These are phyloP conservation scores for Lathyrus sativus DNA, from an alignment of 306 rosid genomes.

Conservation along the genomic window DNA sequence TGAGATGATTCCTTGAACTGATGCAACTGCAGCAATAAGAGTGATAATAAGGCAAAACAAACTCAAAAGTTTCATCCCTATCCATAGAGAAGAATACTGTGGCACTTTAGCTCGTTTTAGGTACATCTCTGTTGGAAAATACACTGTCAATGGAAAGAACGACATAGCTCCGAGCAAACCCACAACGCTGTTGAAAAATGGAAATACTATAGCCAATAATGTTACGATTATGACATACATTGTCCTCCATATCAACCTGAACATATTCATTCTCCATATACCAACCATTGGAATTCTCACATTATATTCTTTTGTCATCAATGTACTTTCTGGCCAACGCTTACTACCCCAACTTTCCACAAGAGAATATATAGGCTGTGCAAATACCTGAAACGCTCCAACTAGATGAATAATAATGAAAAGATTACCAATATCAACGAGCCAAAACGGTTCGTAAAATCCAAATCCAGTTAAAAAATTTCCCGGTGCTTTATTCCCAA, in stretches of 20 bases:
- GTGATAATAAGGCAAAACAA: background rate
- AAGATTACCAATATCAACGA: slow-evolving; percentile 47
- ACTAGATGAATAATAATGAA: slow-evolving; percentile 50
- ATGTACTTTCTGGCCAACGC: slow-evolving; percentile 46
- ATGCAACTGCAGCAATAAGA: slow-evolving; percentile 16
- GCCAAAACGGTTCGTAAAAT: slow-evolving; percentile 60
- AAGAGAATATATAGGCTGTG: slow-evolving; percentile 40
- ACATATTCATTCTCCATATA: slow-evolving; percentile 44
- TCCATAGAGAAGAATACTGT: slow-evolving; percentile 37
- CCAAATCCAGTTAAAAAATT: slow-evolving; percentile 66
- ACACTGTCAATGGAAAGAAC: slow-evolving; percentile 66
- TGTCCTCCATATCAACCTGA: slow-evolving; percentile 53
- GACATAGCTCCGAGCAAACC: slow-evolving; percentile 56
- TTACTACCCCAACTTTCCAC: slow-evolving; percentile 36
- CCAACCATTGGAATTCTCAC: slow-evolving; percentile 43
- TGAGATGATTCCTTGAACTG: background rate
- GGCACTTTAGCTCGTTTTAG: slow-evolving; percentile 44
- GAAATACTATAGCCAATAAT: slow-evolving; percentile 48
- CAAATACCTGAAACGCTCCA: slow-evolving; percentile 51
- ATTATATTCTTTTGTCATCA: slow-evolving; percentile 44
- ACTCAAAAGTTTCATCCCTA: background rate
- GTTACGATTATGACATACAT: slow-evolving; percentile 42
- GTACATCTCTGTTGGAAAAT: slow-evolving; percentile 67
- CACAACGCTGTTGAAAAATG: slow-evolving; percentile 66
- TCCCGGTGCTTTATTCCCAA: slow-evolving; percentile 56